These are phyloP conservation scores for Peterozyma xylosa DNA, from an alignment of 805 yeast genomes.

Conservation along the genomic window DNA sequence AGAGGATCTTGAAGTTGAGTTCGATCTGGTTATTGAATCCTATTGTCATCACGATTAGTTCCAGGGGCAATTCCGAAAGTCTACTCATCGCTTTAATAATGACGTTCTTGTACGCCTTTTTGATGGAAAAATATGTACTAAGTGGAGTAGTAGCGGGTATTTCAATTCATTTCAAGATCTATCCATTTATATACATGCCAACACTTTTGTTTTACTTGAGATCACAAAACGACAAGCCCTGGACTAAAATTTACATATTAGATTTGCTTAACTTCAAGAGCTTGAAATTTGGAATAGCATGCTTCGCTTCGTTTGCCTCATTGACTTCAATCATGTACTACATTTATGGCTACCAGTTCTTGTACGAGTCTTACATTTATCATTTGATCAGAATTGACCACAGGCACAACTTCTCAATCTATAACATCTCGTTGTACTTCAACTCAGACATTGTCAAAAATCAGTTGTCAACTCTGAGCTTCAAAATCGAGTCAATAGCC, in stretches of 20 bases:
- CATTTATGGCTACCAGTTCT: constrained; percentile 66
- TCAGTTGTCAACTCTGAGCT: background rate
- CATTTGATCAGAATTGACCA: constrained; percentile 84
- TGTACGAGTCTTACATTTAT: constrained; percentile 73
- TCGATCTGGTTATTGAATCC: constrained; percentile 88
- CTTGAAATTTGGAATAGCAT: constrained; percentile 30
- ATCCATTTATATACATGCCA: constrained; percentile 86
- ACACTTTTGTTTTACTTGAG: constrained; percentile 45
- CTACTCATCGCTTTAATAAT: constrained; percentile 73
- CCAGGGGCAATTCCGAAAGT: constrained; percentile 92
- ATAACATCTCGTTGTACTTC: constrained; percentile 67
- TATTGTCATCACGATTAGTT: constrained; percentile 87
- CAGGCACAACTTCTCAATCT: constrained; percentile 89
- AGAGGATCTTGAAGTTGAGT: constrained; percentile 27
- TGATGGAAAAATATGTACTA: constrained; percentile 19
- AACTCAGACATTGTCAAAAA: constrained; percentile 31
- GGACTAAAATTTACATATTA: constrained; percentile 11
- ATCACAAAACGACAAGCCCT: constrained; percentile 19
- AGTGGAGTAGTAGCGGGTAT: constrained; percentile 58
- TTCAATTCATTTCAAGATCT: constrained; percentile 83
- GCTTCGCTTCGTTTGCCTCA: constrained; percentile 33
- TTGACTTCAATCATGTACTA: constrained; percentile 56
- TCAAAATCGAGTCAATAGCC: constrained; percentile 40
- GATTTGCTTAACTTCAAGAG: constrained; percentile 34
- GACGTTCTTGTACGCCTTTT: constrained; percentile 42